A percentile compares a stretch with the other conserved stretches of the same genome.
phyloP scores from a whole-genome alignment of 1,139 yeast genomes.

The Kurtzmaniella quercitrusa region DNA sequence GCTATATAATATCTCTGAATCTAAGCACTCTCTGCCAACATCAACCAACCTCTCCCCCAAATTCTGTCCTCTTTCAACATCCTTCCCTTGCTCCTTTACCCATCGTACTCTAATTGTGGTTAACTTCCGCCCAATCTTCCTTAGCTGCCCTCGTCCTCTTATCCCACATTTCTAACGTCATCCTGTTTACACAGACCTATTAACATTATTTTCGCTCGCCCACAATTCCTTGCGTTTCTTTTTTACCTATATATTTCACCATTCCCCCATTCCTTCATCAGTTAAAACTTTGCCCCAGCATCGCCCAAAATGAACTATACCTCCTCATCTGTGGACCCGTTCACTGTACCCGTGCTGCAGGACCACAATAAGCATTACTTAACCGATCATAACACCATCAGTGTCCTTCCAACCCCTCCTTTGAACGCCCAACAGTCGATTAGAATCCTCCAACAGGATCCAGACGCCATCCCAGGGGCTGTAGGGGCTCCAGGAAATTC shows the following conservation, averaged over 20 bases:
- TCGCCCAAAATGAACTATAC: not conserved
- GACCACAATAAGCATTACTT: not conserved
- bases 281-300: not conserved
- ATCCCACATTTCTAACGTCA: too few species aligned
- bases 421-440: not conserved
- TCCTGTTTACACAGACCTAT: not conserved
- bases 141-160: too few species aligned
- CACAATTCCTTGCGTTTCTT: not conserved
- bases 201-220: not conserved
- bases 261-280: not conserved
- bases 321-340: not conserved
- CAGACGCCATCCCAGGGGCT: not conserved
- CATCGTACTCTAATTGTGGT: too few species aligned
- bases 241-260: not conserved
- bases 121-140: too few species aligned
- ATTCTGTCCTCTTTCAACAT: too few species aligned
- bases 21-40: too few species aligned
- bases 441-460: not conserved
- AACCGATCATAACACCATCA: not conserved
- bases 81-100: too few species aligned
- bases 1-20: too few species aligned
- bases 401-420: not conserved
- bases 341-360: not conserved
- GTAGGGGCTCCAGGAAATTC: not conserved
- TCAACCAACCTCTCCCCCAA: too few species aligned